phyloP scores from a whole-genome alignment of 2,329 filamentous ascomycete species.

The Xenoacremonium recifei region DNA sequence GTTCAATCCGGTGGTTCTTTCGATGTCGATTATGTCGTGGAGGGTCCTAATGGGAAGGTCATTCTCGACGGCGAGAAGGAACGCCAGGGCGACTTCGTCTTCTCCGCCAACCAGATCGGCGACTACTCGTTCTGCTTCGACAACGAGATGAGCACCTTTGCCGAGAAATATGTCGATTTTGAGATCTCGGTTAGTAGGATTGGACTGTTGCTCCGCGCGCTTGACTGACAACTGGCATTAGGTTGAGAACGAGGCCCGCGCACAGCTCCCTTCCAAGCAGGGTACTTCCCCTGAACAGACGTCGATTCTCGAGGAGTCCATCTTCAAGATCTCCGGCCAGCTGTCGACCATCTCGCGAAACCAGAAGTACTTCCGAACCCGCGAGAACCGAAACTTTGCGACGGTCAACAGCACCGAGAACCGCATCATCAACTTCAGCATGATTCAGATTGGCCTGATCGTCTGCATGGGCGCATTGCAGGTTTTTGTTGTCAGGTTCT shows the following conservation, averaged over 20 bases:
- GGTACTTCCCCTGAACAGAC: constrained; percentile 89
- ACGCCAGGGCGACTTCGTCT: constrained; percentile 96
- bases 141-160: constrained; percentile 97
- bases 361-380: constrained; percentile 98
- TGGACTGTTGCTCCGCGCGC: background rate
- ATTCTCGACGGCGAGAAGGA: constrained; percentile 87
- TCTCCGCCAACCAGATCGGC: constrained; percentile 82
- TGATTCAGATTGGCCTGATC: constrained; percentile 90
- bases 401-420: constrained; percentile 95
- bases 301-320: constrained; percentile 82
- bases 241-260: constrained; percentile 87
- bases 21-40: constrained; percentile 90
- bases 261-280: constrained; percentile 83
- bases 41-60: constrained; percentile 75
- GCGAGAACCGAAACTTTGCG: constrained; percentile 98
- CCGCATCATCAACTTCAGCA: constrained; percentile 94
- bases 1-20: constrained; percentile 98
- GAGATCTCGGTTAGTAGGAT: constrained; percentile 70
- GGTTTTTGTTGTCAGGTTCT: constrained; percentile 97
- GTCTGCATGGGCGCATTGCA: constrained; percentile 93
- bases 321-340: constrained; percentile 91
- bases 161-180: constrained; percentile 97
- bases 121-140: constrained; percentile 98
- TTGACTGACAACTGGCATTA: constrained; percentile 33
- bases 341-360: constrained; percentile 93